Conservation (phyloP, 2,329 filamentous ascomycete genomes). For the Fusarium sp. region DNA sequence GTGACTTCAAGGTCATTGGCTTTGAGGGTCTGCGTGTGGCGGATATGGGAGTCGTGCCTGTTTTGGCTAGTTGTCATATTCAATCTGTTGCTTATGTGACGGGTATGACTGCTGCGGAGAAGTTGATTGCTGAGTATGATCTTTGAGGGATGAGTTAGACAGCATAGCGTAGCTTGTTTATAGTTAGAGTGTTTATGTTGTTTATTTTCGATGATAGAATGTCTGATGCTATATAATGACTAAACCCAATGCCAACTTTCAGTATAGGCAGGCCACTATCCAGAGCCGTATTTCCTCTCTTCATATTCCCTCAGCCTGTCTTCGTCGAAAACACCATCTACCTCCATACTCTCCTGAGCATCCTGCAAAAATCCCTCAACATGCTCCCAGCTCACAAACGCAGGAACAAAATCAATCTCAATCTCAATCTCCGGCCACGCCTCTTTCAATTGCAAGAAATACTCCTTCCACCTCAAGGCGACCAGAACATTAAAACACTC, state of each 20-base stretch:
- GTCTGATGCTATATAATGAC: too few species aligned
- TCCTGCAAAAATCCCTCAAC: not conserved
- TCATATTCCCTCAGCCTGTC: not conserved
- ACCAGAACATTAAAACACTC: not conserved
- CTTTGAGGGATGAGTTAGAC: not conserved
- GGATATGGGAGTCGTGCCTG: constrained; percentile 41
- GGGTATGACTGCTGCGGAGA: constrained; percentile 63
- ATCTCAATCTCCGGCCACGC: not conserved
- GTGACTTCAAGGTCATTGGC: constrained; percentile 32
- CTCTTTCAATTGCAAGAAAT: not conserved
- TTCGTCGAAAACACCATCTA: not conserved
- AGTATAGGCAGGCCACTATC: not conserved
- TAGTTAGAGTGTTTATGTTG: not conserved
- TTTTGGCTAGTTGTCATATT: constrained; percentile 62
- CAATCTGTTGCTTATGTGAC: constrained; percentile 66
- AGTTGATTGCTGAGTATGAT: constrained; percentile 35
- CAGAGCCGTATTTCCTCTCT: not conserved
- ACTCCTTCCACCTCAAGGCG: not conserved
- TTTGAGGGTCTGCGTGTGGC: constrained; percentile 37
- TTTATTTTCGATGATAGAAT: too few species aligned
- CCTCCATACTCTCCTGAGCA: not conserved
- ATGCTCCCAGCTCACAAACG: not conserved
- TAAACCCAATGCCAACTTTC: accelerated
- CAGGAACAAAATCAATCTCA: not conserved
- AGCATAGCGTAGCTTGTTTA: not conserved